These are phyloP conservation scores for Beauveria varroae DNA, from an alignment of 2,329 filamentous ascomycete genomes.

Conservation along the genomic window DNA sequence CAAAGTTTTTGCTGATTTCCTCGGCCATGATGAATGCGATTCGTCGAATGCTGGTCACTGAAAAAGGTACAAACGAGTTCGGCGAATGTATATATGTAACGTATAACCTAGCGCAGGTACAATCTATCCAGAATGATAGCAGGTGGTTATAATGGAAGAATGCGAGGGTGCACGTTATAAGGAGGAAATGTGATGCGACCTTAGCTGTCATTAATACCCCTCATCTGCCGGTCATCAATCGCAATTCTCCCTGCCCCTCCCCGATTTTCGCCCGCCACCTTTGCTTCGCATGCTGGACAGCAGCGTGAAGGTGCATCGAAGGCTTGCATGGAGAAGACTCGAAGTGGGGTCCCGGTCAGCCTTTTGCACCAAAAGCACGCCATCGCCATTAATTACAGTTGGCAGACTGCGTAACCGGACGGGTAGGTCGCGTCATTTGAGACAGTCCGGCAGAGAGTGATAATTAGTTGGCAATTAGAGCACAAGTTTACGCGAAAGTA, in stretches of 20 bases:
- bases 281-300: neutral
- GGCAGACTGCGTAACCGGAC: neutral
- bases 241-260: conserved; percentile 4
- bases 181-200: neutral
- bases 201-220: neutral
- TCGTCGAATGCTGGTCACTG: neutral
- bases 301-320: neutral
- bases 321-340: neutral
- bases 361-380: conserved; percentile 8
- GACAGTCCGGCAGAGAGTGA: neutral
- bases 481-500: neutral
- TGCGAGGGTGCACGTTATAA: neutral
- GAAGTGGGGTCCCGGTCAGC: neutral
- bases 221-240: neutral
- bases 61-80: neutral
- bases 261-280: conserved; percentile 1
- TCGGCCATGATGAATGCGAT: neutral
- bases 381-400: conserved; percentile 10
- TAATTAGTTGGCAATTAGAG: neutral
- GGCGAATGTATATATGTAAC: neutral
- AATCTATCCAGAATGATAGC: neutral
- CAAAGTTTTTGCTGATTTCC: conserved; percentile 57
- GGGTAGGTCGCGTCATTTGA: conserved; percentile 1
- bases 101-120: neutral
- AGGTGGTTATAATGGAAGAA: neutral